Evolutionary conservation across 371 early-diverging fungal genomes (phyloP), one percentile per base, ranked within the genome.

Genomic region (Rhizopus delemar): DNA sequence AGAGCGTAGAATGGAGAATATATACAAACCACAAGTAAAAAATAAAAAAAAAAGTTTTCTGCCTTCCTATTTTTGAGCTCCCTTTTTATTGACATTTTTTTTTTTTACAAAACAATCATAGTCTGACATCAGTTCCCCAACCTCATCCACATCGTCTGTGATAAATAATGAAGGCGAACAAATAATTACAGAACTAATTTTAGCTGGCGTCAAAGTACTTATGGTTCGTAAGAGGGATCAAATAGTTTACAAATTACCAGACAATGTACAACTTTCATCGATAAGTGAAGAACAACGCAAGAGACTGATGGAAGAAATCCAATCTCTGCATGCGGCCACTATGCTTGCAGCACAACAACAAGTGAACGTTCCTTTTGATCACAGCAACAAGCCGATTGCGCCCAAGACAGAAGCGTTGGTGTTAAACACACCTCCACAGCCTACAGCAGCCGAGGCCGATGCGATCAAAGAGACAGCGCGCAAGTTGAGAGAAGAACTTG

Each of bases 191-290:
- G 75, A 82, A 57, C 68, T 85, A 32, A 81, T 81, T 13, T 64
- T 86, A 51, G 84, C 85, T 15, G 86, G 86, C 7, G 51, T 86
- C 48, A 80, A 77, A 36, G 86, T 86, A 7, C 62, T 84, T 5
- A 84, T 84, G 81, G 74, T 84, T 28, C 77, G 76, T 28, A 82
- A 82, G 29, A 72, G 75, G 43, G 84, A 84, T 63, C 85, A 84
- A 48, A 83, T 86, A 58, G 80, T 86, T 15, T 86, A 86, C 57
- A 86, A 83, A 41, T 56, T 86, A 36, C 81, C 84, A 4, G 85
- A 82, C 63, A 77, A 82, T 51, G 82, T 84, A 78, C 78, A 81
- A 1, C 77, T 84, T 8, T 61, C 78, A 29, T 77, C 82, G 2
- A 69, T 86, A 6, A 68, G 69, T 9, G 69, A 73, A 48, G 74